Conservation (phyloP, 1,139 yeast genomes). For the Candida labiduridarum region DNA sequence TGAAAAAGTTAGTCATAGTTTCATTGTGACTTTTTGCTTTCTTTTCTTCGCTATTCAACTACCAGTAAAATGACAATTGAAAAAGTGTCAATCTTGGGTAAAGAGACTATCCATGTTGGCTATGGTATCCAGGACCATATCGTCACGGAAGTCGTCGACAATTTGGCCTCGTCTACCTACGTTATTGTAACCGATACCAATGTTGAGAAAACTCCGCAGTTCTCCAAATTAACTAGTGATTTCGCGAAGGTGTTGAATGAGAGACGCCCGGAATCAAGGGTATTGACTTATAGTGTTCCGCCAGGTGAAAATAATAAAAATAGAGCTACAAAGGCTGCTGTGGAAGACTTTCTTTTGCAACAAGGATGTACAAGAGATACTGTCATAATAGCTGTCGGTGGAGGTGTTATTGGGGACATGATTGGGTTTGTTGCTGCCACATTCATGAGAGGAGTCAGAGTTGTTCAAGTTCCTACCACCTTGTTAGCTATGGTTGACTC, state of each 20-base stretch:
- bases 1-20: constrained; percentile 1
- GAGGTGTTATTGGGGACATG: constrained; percentile 99
- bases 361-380: constrained; percentile 97
- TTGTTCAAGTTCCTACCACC: constrained; percentile 92
- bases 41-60: constrained; percentile 4
- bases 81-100: constrained; percentile 75
- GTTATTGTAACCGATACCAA: constrained; percentile 88
- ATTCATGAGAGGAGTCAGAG: constrained; percentile 97
- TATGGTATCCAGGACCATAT: constrained; percentile 78
- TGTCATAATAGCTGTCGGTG: constrained; percentile 92
- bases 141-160: constrained; percentile 63
- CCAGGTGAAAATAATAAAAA: constrained; percentile 96
- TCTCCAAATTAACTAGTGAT: constrained; percentile 34
- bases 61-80: constrained; percentile 32
- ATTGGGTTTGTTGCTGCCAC: constrained; percentile 98
- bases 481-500: constrained; percentile 97
- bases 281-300: constrained; percentile 72
- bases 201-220: constrained; percentile 70
- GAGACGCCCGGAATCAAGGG: constrained; percentile 54
- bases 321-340: constrained; percentile 86
- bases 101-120: constrained; percentile 89
- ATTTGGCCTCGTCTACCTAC: constrained; percentile 83
- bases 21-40: not conserved
- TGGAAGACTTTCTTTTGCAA: constrained; percentile 85
- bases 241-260: constrained; percentile 34